phyloP scores from a whole-genome alignment of 164 flowering plant species.

The Macadamia integrifolia region DNA sequence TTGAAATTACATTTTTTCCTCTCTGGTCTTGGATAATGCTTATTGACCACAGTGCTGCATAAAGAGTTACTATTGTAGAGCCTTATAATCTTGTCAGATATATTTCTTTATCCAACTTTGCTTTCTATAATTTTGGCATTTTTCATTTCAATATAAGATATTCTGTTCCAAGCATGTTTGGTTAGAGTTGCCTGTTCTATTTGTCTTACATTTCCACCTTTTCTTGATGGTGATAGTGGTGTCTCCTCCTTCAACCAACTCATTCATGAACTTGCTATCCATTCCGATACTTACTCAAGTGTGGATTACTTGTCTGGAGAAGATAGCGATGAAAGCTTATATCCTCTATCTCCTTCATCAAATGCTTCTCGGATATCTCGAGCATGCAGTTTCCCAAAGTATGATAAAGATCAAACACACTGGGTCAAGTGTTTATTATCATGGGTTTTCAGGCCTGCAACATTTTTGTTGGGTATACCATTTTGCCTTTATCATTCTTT shows the following conservation, averaged over 20 bases:
- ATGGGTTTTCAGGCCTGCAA: slow-evolving; percentile 68
- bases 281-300: slow-evolving; percentile 69
- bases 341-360: slow-evolving; percentile 60
- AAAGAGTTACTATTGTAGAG: not conserved
- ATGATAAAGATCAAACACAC: slow-evolving; percentile 36
- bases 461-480: slow-evolving; percentile 53
- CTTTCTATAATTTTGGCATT: not conserved
- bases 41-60: not conserved
- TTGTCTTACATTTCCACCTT: slow-evolving; percentile 14
- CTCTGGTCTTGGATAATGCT: not conserved
- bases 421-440: slow-evolving; percentile 50
- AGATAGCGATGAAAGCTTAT: slow-evolving; percentile 37
- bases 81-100: not conserved
- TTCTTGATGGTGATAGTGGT: slow-evolving; percentile 51
- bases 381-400: slow-evolving; percentile 36
- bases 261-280: slow-evolving; percentile 80
- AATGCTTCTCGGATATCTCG: slow-evolving; percentile 57
- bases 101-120: not conserved
- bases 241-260: slow-evolving; percentile 95
- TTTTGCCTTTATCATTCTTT: slow-evolving; percentile 31
- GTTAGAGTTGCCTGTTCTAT: too few species aligned
- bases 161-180: not conserved
- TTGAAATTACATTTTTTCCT: not conserved
- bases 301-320: slow-evolving; percentile 69
- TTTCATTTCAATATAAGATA: not conserved